A percentile compares a stretch with the other conserved stretches of the same genome.
Conservation (phyloP, 2,329 filamentous ascomycete genomes). For the Pseudogymnoascus sp. region DNA sequence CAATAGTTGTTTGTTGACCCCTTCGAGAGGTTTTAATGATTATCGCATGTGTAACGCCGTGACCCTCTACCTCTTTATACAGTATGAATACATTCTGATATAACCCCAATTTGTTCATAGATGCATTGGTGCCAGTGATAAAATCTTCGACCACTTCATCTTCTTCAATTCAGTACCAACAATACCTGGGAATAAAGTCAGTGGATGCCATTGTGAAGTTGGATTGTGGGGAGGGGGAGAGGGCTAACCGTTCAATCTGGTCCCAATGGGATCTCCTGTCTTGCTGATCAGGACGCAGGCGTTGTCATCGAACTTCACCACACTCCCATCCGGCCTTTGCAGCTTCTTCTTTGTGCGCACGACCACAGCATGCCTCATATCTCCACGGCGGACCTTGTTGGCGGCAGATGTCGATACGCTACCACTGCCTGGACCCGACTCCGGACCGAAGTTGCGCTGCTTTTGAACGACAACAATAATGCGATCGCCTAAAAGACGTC, state of each 20-base stretch:
- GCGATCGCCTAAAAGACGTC: conserved; percentile 63
- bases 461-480: conserved; percentile 98
- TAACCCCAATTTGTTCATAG: conserved; percentile 37
- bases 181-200: conserved; percentile 46
- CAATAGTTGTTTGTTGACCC: conserved; percentile 1
- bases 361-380: conserved; percentile 92
- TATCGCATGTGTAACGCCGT: conserved; percentile 6
- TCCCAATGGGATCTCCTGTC: conserved; percentile 88
- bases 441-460: conserved; percentile 68
- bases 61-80: conserved; percentile 4
- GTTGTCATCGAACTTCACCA: conserved; percentile 94
- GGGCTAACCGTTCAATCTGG: conserved; percentile 67
- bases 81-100: conserved; percentile 6
- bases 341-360: conserved; percentile 85
- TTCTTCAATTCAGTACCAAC: conserved; percentile 83
- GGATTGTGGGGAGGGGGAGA: neutral
- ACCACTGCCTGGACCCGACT: conserved; percentile 56
- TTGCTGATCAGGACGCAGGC: conserved; percentile 97
- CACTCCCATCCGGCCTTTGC: conserved; percentile 78
- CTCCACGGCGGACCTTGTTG: conserved; percentile 92
- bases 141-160: conserved; percentile 97
- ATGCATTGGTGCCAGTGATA: conserved; percentile 85
- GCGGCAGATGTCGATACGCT: conserved; percentile 64
- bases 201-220: neutral
- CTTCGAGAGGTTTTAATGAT: conserved; percentile 4